Base-by-base conservation (phyloP, 2,329 filamentous ascomycete species). In the Diplodia scrobiculata region DNA sequence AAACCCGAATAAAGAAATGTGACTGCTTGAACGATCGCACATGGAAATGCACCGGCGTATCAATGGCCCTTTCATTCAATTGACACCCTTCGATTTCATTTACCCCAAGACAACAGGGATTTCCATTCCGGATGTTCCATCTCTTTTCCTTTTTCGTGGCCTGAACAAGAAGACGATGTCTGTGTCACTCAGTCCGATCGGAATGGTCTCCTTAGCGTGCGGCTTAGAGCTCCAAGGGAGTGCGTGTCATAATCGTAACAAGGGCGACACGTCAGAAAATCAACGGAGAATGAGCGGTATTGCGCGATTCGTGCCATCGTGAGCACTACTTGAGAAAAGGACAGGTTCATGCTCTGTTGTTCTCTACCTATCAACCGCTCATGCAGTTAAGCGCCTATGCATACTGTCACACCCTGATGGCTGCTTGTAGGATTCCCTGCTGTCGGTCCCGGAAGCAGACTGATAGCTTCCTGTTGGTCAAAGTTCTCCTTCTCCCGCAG, bases 1-100 rank as follows among this genome's bases (percentile, higher is more conserved):
- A 66, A 58, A n/a, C 63, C 63, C n/a, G 63, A 29, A 36, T 53
- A 32, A 29, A 50, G 48, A 48, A 34, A 50, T 21, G 58, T 25
- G 36, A 51, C 13, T 17, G 32, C 58, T 25, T 45, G 29, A 50
- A 50, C 19, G 45, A 50, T 11, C n/a, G 34, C 29, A 50, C n/a
- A 25, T 13, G 27, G 29, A 48, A 14, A 48, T 60, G 38, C 14
- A 50, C 29, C 25, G 58, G 45, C 45, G 17, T 29, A 19, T n/a
- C 13, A 27, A 38, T 7, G 21, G 54, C 2, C 38, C n/a, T 64
- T 50, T 48, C 27, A 10, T 38, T 27, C 25, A 10, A 25, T 21
- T 45, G 63, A 36, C 48, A 53, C 48, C 48, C 48, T 53, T 14
- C 25, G 19, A 13, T 25, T 29, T 41, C 6, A 17, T 32, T 14